A percentile compares a stretch with the other conserved stretches of the same genome.
phyloP scores from a whole-genome alignment of 2,329 filamentous ascomycete species.

The Aspergillus tubingensis region DNA sequence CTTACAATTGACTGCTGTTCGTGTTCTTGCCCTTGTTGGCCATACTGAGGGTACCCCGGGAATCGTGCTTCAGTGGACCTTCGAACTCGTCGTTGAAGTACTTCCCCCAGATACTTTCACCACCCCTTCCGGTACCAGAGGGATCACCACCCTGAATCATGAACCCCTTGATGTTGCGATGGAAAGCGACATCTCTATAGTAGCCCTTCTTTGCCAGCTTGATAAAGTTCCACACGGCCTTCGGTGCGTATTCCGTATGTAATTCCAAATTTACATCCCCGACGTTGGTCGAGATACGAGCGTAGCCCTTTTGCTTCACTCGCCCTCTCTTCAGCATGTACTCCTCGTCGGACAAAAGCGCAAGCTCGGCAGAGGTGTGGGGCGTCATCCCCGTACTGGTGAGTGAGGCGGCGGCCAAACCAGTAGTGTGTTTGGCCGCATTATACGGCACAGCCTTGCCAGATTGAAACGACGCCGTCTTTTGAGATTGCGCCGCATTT shows the following conservation, averaged over 20 bases:
- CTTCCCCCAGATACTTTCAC: conserved; percentile 87
- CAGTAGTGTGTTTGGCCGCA: conserved; percentile 86
- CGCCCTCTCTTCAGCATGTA: conserved; percentile 92
- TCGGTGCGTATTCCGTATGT: conserved; percentile 85
- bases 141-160: conserved; percentile 99
- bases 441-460: conserved; percentile 66
- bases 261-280: conserved; percentile 87
- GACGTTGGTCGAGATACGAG: conserved; percentile 80
- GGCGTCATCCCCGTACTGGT: conserved; percentile 93
- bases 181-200: conserved; percentile 81
- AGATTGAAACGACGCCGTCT: conserved; percentile 26
- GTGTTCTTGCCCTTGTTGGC: conserved; percentile 99
- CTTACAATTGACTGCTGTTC: conserved; percentile 82
- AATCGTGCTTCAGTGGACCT: conserved; percentile 80
- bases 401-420: conserved; percentile 87
- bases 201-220: conserved; percentile 85
- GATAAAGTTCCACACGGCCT: conserved; percentile 96
- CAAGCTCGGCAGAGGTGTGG: conserved; percentile 83
- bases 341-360: conserved; percentile 87
- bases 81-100: conserved; percentile 94
- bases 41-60: conserved; percentile 83
- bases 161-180: conserved; percentile 91
- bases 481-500: conserved; percentile 18
- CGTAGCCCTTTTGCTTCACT: conserved; percentile 88
- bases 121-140: conserved; percentile 87